Evolutionary conservation across 345 rosid species (phyloP).

Genomic region (Eucalyptus curtisii): DNA sequence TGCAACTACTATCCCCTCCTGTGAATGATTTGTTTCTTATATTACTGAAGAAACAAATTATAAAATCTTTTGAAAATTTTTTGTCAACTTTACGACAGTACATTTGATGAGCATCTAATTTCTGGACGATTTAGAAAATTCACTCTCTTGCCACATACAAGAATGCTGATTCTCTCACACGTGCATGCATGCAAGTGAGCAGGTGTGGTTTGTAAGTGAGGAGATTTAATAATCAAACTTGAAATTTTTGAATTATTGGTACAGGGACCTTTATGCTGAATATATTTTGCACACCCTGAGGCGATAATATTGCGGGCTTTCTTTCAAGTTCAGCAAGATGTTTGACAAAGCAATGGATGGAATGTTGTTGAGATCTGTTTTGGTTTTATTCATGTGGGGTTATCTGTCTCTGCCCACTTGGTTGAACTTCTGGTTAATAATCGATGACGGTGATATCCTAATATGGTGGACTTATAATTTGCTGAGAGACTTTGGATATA

Average conservation of each 20-base stretch:
- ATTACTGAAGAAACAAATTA: neutral
- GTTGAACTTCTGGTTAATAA: neutral
- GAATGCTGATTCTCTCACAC: neutral
- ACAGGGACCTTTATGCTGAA: constrained; percentile 94
- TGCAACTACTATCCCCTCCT: neutral
- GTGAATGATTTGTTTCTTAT: neutral
- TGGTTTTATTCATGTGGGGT: neutral
- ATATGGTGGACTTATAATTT: neutral
- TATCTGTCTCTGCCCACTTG: neutral
- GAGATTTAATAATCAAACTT: neutral
- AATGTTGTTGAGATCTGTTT: neutral
- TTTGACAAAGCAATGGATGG: neutral
- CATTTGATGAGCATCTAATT: neutral
- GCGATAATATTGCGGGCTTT: constrained; percentile 20
- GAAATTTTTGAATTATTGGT: neutral
- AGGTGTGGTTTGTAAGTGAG: neutral
- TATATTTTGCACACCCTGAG: constrained; percentile 68
- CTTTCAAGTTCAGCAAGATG: neutral
- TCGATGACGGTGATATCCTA: neutral
- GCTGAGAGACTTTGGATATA: neutral
- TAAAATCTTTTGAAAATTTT: neutral
- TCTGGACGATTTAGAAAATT: neutral
- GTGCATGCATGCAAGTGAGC: neutral
- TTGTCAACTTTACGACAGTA: neutral
- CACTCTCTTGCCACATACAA: neutral